Percentiles rank a stretch among this genome's conserved stretches.
These are phyloP conservation scores for Ophiostoma quercus DNA, from an alignment of 2,329 filamentous ascomycete genomes.

Conservation along the genomic window DNA sequence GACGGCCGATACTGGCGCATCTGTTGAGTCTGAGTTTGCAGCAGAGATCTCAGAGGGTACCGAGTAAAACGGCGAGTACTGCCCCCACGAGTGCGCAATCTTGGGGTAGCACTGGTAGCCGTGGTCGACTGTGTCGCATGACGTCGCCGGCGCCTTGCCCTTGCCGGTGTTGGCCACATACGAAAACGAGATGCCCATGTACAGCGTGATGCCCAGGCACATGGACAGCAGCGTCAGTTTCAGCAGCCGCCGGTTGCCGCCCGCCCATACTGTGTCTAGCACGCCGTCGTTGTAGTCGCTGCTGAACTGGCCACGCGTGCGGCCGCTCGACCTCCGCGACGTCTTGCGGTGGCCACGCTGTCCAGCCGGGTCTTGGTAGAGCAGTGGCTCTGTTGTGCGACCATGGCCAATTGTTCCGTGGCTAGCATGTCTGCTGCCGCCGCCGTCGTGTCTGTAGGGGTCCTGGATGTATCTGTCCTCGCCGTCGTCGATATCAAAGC, in stretches of 20 bases:
- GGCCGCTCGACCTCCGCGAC: not conserved
- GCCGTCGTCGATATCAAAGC: conserved; percentile 14
- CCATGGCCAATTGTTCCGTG: not conserved
- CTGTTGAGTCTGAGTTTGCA: not conserved
- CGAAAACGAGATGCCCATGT: conserved; percentile 25
- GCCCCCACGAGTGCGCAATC: conserved; percentile 70
- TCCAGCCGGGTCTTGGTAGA: conserved; percentile 7
- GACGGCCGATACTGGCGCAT: conserved; percentile 26
- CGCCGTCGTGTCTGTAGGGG: conserved; percentile 3
- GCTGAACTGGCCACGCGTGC: not conserved
- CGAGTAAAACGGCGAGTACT: conserved; percentile 80
- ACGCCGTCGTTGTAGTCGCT: conserved; percentile 17
- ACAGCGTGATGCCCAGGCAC: conserved; percentile 27
- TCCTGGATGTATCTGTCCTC: conserved; percentile 15
- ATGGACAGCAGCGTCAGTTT: conserved; percentile 29
- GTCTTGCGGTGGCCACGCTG: not conserved
- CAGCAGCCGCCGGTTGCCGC: conserved; percentile 26
- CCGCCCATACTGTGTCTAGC: conserved; percentile 21
- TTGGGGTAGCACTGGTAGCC: conserved; percentile 60
- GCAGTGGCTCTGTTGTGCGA: conserved; percentile 13
- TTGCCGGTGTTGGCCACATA: not conserved
- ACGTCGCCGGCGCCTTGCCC: conserved; percentile 10
- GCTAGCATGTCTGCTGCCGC: not conserved
- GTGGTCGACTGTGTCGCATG: conserved; percentile 49
- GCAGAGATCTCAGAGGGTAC: conserved; percentile 51